These are phyloP conservation scores for Aspergillus indologenus DNA, from an alignment of 495 filamentous ascomycete genomes.

Conservation along the genomic window DNA sequence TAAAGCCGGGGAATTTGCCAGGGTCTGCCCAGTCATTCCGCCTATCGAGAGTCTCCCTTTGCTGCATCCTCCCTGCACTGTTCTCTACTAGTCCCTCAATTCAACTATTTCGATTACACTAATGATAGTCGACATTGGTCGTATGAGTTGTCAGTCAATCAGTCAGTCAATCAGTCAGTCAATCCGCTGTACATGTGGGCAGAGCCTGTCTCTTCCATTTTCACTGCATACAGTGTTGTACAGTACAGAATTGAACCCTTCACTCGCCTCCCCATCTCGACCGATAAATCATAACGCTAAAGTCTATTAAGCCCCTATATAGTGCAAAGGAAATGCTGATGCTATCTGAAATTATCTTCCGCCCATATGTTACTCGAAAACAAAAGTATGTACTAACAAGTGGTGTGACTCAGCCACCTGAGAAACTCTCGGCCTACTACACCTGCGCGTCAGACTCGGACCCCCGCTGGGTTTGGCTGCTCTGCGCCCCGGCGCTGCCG, in stretches of 20 bases:
- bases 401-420: constrained; percentile 5
- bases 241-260: neutral
- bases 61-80: neutral
- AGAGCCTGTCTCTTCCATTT: neutral
- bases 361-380: constrained; percentile 1
- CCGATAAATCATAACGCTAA: neutral
- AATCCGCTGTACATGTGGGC: neutral
- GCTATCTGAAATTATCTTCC: neutral
- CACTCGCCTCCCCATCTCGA: neutral
- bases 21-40: constrained; percentile 10
- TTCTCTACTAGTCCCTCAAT: neutral
- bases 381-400: constrained; percentile 12
- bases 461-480: neutral
- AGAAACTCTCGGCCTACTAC: neutral
- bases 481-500: neutral
- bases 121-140: no score
- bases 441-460: constrained; percentile 6
- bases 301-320: constrained; percentile 3
- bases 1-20: neutral
- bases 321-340: neutral
- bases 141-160: neutral
- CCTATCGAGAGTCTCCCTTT: constrained; percentile 12
- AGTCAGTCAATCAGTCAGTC: neutral
- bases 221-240: neutral
- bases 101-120: no score